These are phyloP conservation scores for Amanita subjunquillea DNA, from an alignment of 768 basidiomycete genomes.

Conservation along the genomic window DNA sequence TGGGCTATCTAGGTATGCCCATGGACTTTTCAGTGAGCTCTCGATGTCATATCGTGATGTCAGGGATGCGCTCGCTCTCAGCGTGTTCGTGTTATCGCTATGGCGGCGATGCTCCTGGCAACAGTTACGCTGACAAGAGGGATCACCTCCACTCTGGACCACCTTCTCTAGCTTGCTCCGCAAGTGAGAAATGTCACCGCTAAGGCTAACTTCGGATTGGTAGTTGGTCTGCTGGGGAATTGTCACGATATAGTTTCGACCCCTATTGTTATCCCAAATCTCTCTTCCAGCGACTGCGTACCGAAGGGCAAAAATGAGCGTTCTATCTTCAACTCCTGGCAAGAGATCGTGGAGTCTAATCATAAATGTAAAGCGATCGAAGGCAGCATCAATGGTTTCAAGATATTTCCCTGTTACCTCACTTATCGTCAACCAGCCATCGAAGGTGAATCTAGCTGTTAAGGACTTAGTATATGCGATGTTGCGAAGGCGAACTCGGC, in stretches of 20 bases:
- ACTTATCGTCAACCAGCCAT: slow-evolving; percentile 92
- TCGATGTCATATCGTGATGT: slow-evolving; percentile 51
- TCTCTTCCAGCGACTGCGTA: slow-evolving; percentile 64
- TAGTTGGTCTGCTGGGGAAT: slow-evolving; percentile 34
- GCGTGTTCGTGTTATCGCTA: slow-evolving; percentile 12
- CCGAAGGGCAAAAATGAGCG: slow-evolving; percentile 67
- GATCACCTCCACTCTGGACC: slow-evolving; percentile 23
- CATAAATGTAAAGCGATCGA: slow-evolving; percentile 70
- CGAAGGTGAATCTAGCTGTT: slow-evolving; percentile 85
- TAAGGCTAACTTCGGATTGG: slow-evolving; percentile 19
- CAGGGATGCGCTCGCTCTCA: slow-evolving; percentile 31
- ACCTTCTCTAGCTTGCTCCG: slow-evolving; percentile 60
- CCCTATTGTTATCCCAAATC: slow-evolving; percentile 88
- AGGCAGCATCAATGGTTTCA: slow-evolving; percentile 33
- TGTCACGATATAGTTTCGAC: slow-evolving; percentile 66
- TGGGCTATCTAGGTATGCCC: slow-evolving; percentile 23
- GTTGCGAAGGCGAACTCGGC: slow-evolving; percentile 73
- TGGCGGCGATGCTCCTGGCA: not conserved
- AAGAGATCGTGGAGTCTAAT: slow-evolving; percentile 75
- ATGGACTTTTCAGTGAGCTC: slow-evolving; percentile 37
- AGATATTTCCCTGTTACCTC: slow-evolving; percentile 77
- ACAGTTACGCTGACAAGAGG: slow-evolving; percentile 12
- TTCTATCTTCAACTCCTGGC: slow-evolving; percentile 72
- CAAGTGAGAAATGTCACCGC: slow-evolving; percentile 46
- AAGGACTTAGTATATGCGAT: slow-evolving; percentile 83